Percentiles rank a stretch among this genome's conserved stretches.
Conservation (phyloP, 345 rosid genomes). For the Acer negundo region DNA sequence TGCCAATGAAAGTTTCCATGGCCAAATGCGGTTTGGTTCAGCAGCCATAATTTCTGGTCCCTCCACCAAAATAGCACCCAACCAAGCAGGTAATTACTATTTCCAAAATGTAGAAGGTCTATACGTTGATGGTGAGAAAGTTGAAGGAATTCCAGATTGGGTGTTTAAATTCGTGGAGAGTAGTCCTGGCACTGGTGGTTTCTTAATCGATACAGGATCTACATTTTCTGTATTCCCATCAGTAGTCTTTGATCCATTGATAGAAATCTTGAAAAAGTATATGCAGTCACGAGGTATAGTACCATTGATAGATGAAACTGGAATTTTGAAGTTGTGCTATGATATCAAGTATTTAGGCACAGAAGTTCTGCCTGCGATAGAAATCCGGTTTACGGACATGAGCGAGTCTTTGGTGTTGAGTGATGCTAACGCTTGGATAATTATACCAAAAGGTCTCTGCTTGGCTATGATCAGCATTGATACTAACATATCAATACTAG, state of each 20-base stretch:
- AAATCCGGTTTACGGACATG: too few relatives aligned
- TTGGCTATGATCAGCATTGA: too few relatives aligned
- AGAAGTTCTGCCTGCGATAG: too few relatives aligned
- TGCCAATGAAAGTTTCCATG: background rate
- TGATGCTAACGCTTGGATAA: too few relatives aligned
- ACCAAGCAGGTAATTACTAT: too few relatives aligned
- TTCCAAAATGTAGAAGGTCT: background rate
- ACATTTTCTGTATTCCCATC: background rate
- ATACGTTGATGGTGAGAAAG: background rate
- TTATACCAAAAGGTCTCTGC: too few relatives aligned
- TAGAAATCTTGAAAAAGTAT: background rate
- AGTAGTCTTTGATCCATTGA: too few relatives aligned
- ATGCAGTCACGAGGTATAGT: background rate
- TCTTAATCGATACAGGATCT: slow-evolving; percentile 5
- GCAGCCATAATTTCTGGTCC: background rate
- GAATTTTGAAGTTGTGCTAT: too few relatives aligned
- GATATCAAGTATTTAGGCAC: too few relatives aligned
- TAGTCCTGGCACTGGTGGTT: background rate
- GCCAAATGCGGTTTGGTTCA: background rate
- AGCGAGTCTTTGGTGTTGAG: too few relatives aligned
- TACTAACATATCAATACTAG: background rate
- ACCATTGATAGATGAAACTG: too few relatives aligned
- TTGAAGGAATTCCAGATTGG: too few relatives aligned
- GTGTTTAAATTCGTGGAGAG: background rate
- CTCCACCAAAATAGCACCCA: background rate